Percentiles rank a stretch among this genome's conserved stretches.
phyloP scores from a whole-genome alignment of 305 asterid species.

The Fraxinus dipetala region DNA sequence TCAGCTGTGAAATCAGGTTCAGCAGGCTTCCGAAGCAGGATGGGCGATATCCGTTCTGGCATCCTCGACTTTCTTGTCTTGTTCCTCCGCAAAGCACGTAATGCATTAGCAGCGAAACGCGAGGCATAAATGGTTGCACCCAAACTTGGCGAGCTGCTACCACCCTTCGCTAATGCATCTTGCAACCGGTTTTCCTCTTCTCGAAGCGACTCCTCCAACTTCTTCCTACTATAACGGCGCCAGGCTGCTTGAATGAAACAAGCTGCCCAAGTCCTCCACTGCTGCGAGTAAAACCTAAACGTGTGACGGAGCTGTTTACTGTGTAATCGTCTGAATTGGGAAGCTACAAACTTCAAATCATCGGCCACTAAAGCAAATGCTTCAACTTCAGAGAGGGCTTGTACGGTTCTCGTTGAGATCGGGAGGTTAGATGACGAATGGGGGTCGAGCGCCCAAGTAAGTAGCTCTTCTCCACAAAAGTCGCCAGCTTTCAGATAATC shows the following conservation, averaged over 20 bases:
- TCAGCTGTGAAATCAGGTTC: slow-evolving; percentile 58
- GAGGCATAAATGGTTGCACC: slow-evolving; percentile 63
- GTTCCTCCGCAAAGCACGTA: slow-evolving; percentile 40
- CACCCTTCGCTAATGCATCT: slow-evolving; percentile 50
- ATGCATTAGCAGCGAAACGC: slow-evolving; percentile 55
- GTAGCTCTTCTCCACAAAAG: slow-evolving; percentile 62
- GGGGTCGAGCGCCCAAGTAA: slow-evolving; percentile 66
- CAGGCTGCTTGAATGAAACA: slow-evolving; percentile 62
- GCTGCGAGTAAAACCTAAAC: slow-evolving; percentile 52
- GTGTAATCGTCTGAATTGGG: slow-evolving; percentile 52
- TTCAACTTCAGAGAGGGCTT: slow-evolving; percentile 57
- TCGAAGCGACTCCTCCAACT: slow-evolving; percentile 45
- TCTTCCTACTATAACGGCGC: slow-evolving; percentile 48
- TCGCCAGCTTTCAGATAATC: slow-evolving; percentile 55
- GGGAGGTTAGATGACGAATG: slow-evolving; percentile 52
- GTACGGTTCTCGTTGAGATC: slow-evolving; percentile 59
- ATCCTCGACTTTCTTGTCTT: slow-evolving; percentile 39
- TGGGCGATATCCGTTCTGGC: slow-evolving; percentile 51
- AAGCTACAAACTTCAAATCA: slow-evolving; percentile 57
- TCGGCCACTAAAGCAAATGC: slow-evolving; percentile 55
- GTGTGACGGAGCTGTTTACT: slow-evolving; percentile 53
- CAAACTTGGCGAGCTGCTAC: slow-evolving; percentile 44
- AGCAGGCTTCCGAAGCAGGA: slow-evolving; percentile 58
- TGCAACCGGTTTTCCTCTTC: slow-evolving; percentile 53
- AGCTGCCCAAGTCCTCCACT: slow-evolving; percentile 70